Base-by-base conservation (phyloP, 345 rosid genomes). In the Eucalyptus sp. region DNA sequence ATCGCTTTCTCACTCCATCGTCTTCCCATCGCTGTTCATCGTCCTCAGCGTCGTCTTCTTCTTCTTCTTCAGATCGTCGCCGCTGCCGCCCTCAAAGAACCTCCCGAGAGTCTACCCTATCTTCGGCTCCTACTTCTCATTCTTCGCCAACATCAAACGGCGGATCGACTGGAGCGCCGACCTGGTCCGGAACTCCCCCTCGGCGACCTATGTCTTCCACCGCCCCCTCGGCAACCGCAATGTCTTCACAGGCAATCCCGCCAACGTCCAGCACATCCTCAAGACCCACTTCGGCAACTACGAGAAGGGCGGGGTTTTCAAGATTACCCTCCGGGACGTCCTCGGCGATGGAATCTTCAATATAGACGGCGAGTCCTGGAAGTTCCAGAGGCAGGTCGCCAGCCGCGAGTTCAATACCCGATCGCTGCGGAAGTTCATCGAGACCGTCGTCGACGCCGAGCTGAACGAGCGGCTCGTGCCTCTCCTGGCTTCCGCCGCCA, bases 391-490 rank as follows among this genome's bases (percentile, higher is more conserved):
- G 86, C 94, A 94, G 87, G 93, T 95, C 86, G 90, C 96, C 4
- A 96, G 97, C 89, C 93, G 93, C 50, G 97, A 97, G 80, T 94
- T 97, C 91, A 94, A 94, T 88, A 94, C 96, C 31, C 94, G 90
- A 4, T 96, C 97, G 4, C 93, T 97, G 54, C 94, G 95, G 25
- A 95, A 94, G 66, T 95, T 96, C 86, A 87, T 96, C 3, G 92
- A 92, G 89, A 94, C 86, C 16, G 95, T 90, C 22, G 98, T 94
- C 29, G 91, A 92, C 88, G 88, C 92, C 7, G 96, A 96, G 90
- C 89, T 94, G 86, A 88, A 90, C 18, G 89, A 92, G 31, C 95
- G 96, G 88, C 87, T 96, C 56, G 86, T 96, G 89, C 98, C 96
- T 2, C 50, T 95, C 43, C 93, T 97, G 88, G 89, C 91, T 3